A percentile compares a stretch with the other conserved stretches of the same genome.
phyloP scores from a whole-genome alignment of 208 protist species.

The Crithidia brevicula region DNA sequence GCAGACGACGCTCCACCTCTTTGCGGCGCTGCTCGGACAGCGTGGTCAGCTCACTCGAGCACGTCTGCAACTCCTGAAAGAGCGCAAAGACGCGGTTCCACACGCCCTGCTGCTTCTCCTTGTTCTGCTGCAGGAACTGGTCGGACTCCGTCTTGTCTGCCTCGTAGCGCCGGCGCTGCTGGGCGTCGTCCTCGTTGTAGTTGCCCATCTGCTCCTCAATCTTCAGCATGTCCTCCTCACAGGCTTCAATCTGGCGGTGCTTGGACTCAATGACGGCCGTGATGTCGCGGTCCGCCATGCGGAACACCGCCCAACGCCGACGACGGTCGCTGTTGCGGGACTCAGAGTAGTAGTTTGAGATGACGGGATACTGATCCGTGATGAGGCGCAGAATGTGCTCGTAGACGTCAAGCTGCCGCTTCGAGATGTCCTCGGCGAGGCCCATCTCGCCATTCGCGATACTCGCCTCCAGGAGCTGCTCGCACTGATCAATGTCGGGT shows the following conservation, averaged over 20 bases:
- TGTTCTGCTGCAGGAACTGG: constrained; percentile 85
- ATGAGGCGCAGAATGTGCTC: constrained; percentile 88
- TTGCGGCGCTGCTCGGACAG: constrained; percentile 67
- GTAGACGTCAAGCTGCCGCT: constrained; percentile 85
- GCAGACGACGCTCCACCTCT: constrained; percentile 78
- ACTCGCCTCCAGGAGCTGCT: constrained; percentile 89
- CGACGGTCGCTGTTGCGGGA: constrained; percentile 73
- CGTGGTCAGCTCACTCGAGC: constrained; percentile 65
- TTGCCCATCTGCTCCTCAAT: constrained; percentile 86
- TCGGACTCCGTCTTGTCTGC: constrained; percentile 73
- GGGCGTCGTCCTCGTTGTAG: constrained; percentile 82
- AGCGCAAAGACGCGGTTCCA: constrained; percentile 88
- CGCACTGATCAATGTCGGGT: constrained; percentile 85
- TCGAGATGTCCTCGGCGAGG: constrained; percentile 87
- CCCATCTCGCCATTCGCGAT: constrained; percentile 90
- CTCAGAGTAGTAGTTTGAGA: constrained; percentile 83
- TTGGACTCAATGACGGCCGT: constrained; percentile 88
- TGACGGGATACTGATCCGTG: constrained; percentile 89
- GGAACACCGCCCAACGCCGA: constrained; percentile 91
- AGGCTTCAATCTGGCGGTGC: constrained; percentile 85
- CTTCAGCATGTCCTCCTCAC: constrained; percentile 87
- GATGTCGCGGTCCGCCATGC: constrained; percentile 91
- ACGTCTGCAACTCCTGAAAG: constrained; percentile 77
- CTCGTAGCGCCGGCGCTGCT: constrained; percentile 87
- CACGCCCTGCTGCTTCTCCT: constrained; percentile 89